These are phyloP conservation scores for Blastobotrys ciferrii DNA, from an alignment of 1,139 yeast species.

Conservation along the genomic window DNA sequence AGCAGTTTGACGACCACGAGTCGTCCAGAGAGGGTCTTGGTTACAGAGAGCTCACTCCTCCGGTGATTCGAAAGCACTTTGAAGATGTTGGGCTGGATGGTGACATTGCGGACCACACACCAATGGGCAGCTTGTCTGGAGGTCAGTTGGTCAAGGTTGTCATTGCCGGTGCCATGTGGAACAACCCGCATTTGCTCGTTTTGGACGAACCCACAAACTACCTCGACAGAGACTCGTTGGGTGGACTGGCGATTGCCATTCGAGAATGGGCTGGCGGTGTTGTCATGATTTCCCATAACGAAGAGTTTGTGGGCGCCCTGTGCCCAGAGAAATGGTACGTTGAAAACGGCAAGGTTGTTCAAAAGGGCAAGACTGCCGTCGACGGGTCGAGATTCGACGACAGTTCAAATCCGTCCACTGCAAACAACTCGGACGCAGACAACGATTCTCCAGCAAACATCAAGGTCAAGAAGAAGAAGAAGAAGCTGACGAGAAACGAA, in stretches of 20 bases:
- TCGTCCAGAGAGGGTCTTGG: conserved; percentile 99
- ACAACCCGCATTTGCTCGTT: conserved; percentile 96
- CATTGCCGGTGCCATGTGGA: conserved; percentile 99
- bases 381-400: conserved; percentile 82
- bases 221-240: conserved; percentile 94
- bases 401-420: conserved; percentile 38
- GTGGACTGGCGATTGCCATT: conserved; percentile 95
- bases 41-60: conserved; percentile 86
- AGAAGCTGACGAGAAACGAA: conserved; percentile 96
- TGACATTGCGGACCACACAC: conserved; percentile 97
- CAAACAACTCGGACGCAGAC: conserved; percentile 32
- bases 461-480: conserved; percentile 77
- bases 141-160: conserved; percentile 98
- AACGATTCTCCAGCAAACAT: conserved; percentile 90
- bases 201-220: conserved; percentile 98
- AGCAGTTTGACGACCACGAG: conserved; percentile 95
- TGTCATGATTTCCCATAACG: conserved; percentile 96
- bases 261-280: conserved; percentile 99
- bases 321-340: conserved; percentile 99
- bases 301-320: conserved; percentile 93
- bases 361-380: conserved; percentile 74
- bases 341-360: conserved; percentile 85
- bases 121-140: conserved; percentile 93
- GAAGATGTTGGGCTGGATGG: conserved; percentile 97
- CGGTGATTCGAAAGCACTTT: conserved; percentile 91